A percentile compares a stretch with the other conserved stretches of the same genome.
These are phyloP conservation scores for Ganoderma boninense DNA, from an alignment of 1,284 basidiomycete species.

Conservation along the genomic window DNA sequence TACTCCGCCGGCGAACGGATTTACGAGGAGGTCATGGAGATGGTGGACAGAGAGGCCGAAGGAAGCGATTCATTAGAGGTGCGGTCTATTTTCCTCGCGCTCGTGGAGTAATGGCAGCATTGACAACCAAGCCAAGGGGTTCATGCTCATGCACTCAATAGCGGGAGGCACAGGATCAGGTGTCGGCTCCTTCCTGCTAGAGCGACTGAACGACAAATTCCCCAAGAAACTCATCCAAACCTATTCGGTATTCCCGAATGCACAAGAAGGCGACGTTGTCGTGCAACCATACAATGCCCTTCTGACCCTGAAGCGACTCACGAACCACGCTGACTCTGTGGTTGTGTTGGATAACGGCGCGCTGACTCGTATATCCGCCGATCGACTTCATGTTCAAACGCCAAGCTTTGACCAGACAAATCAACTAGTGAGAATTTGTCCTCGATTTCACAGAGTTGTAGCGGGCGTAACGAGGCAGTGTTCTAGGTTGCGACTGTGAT, in stretches of 20 bases:
- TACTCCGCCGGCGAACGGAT: slow-evolving; percentile 90
- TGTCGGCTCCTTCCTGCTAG: slow-evolving; percentile 95
- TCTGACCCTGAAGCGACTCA: slow-evolving; percentile 93
- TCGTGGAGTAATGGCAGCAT: neutral
- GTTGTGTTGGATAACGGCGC: slow-evolving; percentile 98
- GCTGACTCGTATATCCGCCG: slow-evolving; percentile 89
- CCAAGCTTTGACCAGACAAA: slow-evolving; percentile 96
- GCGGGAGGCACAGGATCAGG: slow-evolving; percentile 99
- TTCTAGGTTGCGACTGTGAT: slow-evolving; percentile 91
- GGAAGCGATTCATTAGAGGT: slow-evolving; percentile 98
- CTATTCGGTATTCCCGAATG: slow-evolving; percentile 98
- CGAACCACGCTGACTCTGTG: slow-evolving; percentile 97
- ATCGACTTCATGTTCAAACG: slow-evolving; percentile 90
- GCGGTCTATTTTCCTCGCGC: slow-evolving; percentile 27
- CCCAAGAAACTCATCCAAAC: slow-evolving; percentile 99
- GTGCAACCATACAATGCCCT: slow-evolving; percentile 99
- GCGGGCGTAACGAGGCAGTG: slow-evolving; percentile 8
- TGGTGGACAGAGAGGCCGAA: slow-evolving; percentile 98
- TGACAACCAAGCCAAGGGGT: slow-evolving; percentile 71
- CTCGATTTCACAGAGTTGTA: neutral
- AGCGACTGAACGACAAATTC: slow-evolving; percentile 96
- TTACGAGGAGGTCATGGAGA: slow-evolving; percentile 99
- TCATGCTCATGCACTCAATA: slow-evolving; percentile 99
- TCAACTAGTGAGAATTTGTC: slow-evolving; percentile 73
- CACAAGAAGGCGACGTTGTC: slow-evolving; percentile 90